These are phyloP conservation scores for Arctium minus DNA, from an alignment of 129 eudicot genomes.

Conservation along the genomic window DNA sequence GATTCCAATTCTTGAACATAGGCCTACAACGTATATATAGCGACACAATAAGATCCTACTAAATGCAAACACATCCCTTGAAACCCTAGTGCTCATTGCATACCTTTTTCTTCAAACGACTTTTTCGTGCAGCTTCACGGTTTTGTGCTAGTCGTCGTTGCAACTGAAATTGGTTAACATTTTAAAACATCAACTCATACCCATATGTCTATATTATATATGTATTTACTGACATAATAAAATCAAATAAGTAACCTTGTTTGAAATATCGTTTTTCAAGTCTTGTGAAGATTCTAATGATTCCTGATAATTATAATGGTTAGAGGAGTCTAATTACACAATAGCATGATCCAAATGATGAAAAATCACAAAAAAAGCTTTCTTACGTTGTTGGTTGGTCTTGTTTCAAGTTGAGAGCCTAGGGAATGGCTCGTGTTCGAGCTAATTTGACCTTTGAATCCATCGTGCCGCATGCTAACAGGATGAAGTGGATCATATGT, in stretches of 20 bases:
- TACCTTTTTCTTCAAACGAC: slow-evolving; percentile 82
- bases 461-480: slow-evolving; percentile 51
- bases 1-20: slow-evolving; percentile 82
- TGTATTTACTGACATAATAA: background rate
- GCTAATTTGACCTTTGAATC: slow-evolving; percentile 32
- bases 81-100: background rate
- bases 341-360: background rate
- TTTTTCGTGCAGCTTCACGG: slow-evolving; percentile 90
- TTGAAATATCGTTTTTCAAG: slow-evolving; percentile 38
- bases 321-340: background rate
- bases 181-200: background rate
- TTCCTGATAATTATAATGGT: slow-evolving; percentile 40
- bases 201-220: background rate
- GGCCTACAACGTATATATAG: slow-evolving; percentile 29
- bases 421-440: slow-evolving; percentile 27
- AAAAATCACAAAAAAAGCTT: background rate
- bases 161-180: slow-evolving; percentile 31
- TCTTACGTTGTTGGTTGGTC: slow-evolving; percentile 45
- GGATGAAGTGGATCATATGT: slow-evolving; percentile 51
- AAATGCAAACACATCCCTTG: background rate
- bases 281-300: slow-evolving; percentile 38
- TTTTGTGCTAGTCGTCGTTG: slow-evolving; percentile 83
- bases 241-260: slow-evolving; percentile 46
- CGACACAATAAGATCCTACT: background rate
- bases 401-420: slow-evolving; percentile 26